Evolutionary conservation across 2,329 filamentous ascomycete species (phyloP).

Genomic region (Celoporthe dispersa): DNA sequence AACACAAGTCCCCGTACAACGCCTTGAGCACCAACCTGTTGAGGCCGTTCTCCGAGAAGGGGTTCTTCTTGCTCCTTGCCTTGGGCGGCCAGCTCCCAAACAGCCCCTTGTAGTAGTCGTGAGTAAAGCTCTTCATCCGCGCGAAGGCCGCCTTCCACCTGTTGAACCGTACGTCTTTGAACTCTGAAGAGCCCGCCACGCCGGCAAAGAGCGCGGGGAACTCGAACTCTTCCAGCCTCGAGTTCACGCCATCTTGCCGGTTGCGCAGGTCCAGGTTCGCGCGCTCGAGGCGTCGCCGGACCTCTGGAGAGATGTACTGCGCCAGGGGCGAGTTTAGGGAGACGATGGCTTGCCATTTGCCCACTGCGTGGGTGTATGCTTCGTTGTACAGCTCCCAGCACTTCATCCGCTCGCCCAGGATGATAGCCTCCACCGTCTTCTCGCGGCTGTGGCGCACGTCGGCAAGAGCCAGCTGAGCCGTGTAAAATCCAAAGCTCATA

Average conservation of each 20-base stretch:
- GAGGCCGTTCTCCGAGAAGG: constrained; percentile 81
- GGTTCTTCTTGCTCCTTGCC: constrained; percentile 88
- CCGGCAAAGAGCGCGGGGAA: constrained; percentile 90
- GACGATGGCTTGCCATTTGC: constrained; percentile 78
- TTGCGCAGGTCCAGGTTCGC: constrained; percentile 79
- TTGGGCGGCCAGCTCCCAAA: constrained; percentile 85
- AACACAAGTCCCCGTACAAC: constrained; percentile 83
- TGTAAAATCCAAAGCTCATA: constrained; percentile 72
- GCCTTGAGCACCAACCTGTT: constrained; percentile 82
- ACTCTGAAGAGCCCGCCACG: constrained; percentile 81
- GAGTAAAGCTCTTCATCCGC: constrained; percentile 73
- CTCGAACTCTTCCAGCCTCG: constrained; percentile 83
- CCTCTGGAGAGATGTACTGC: constrained; percentile 69
- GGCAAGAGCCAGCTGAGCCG: constrained; percentile 75
- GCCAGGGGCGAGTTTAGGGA: constrained; percentile 71
- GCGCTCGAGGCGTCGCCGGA: constrained; percentile 79
- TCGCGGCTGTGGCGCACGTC: constrained; percentile 84
- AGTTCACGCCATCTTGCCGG: constrained; percentile 71
- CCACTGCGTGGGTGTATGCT: constrained; percentile 87
- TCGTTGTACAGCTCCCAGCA: constrained; percentile 85
- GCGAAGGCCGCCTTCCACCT: constrained; percentile 78
- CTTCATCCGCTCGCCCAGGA: constrained; percentile 88
- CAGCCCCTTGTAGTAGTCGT: constrained; percentile 66
- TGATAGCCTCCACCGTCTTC: constrained; percentile 85
- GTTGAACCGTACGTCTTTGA: constrained; percentile 80